These are phyloP conservation scores for Platanthera guangdongensis DNA, from an alignment of 106 monocot genomes.

Conservation along the genomic window DNA sequence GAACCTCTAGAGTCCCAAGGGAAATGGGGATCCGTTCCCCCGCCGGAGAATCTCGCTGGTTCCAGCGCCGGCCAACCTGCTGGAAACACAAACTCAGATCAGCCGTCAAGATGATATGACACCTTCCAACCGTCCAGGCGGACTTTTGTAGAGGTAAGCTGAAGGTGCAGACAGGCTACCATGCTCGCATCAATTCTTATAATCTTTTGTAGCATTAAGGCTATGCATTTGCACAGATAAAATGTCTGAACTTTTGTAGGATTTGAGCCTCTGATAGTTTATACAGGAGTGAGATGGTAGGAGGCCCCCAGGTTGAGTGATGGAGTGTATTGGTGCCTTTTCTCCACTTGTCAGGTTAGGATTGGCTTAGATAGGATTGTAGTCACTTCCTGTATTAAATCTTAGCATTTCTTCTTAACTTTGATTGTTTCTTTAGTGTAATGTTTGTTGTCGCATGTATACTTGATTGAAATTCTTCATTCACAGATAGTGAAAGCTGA, in stretches of 20 bases:
- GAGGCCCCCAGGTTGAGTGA: background rate
- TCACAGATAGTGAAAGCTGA: background rate
- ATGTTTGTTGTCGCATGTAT: background rate
- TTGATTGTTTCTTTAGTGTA: background rate
- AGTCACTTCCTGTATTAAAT: background rate
- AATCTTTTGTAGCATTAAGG: background rate
- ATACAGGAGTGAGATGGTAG: background rate
- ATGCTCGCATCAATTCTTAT: constrained; percentile 1
- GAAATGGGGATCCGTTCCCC: constrained; percentile 36
- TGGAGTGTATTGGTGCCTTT: background rate
- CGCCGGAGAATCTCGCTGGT: constrained; percentile 16
- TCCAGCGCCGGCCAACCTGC: constrained; percentile 13
- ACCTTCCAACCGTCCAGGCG: background rate
- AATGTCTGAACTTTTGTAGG: constrained; percentile 1
- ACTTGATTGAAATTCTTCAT: background rate
- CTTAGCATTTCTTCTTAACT: background rate
- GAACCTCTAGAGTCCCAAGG: constrained; percentile 53
- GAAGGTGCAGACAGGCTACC: background rate
- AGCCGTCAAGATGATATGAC: constrained; percentile 14
- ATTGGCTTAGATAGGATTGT: background rate
- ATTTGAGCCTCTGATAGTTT: background rate
- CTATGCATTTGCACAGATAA: background rate
- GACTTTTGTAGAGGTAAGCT: background rate
- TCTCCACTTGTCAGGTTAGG: background rate
- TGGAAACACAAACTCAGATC: constrained; percentile 17